Percentiles rank a stretch among this genome's conserved stretches.
Conservation (phyloP, 164 flowering plant genomes). For the Houttuynia cordata region DNA sequence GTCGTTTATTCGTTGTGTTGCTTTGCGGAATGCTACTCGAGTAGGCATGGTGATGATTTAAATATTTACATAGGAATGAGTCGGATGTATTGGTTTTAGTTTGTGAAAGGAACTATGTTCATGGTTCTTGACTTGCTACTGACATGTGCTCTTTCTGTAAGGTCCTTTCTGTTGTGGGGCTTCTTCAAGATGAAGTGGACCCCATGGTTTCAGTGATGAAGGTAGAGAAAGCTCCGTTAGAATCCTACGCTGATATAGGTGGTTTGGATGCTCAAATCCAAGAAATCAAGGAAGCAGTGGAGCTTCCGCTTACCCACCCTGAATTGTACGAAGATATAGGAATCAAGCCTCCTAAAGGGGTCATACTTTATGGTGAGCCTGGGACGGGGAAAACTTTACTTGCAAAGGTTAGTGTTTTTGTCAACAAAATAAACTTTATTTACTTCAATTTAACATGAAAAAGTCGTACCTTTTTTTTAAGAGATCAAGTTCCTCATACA, state of each 20-base stretch:
- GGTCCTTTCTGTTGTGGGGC: conserved; percentile 79
- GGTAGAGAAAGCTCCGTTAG: conserved; percentile 79
- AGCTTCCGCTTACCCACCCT: conserved; percentile 80
- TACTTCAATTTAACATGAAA: not conserved
- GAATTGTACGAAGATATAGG: conserved; percentile 85
- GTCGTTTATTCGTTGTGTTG: too few species aligned
- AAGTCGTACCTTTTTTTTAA: not conserved
- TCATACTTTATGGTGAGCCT: conserved; percentile 78
- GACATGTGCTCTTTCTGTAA: conserved; percentile 8
- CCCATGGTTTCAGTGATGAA: conserved; percentile 86
- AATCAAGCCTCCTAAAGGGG: conserved; percentile 86
- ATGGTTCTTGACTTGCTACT: not conserved
- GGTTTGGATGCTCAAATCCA: conserved; percentile 86
- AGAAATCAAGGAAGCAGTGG: conserved; percentile 85
- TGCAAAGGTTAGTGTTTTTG: conserved; percentile 42
- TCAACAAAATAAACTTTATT: not conserved
- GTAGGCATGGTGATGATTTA: too few species aligned
- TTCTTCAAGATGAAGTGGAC: conserved; percentile 83
- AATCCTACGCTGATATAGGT: conserved; percentile 81
- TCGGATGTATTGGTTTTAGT: not conserved
- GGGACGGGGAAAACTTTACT: conserved; percentile 89
- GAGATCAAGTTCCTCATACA: not conserved
- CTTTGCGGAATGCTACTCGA: too few species aligned
- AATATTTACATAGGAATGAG: not conserved
- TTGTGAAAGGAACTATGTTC: not conserved